Evolutionary conservation across 129 eudicot genomes (phyloP), one percentile per base, ranked within the genome.

Genomic region (Lactuca saligna): DNA sequence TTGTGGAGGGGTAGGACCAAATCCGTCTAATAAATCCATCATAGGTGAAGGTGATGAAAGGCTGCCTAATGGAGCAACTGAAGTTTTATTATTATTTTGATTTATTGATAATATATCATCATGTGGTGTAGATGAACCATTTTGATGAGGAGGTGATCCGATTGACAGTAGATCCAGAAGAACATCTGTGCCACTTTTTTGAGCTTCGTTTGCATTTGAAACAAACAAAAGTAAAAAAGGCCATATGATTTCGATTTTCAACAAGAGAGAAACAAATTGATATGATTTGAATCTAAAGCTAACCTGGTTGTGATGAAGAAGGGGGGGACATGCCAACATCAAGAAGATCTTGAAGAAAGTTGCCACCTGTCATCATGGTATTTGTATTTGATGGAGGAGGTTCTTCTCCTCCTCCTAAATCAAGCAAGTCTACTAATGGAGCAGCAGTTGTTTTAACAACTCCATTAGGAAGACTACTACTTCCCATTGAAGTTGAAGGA

Each of bases 341-440:
- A 75, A 93, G 90, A 78, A 93, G 97, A 82, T 93, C 99, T 13
- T 89, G 91, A 79, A 93, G 97, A 87, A 89, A 87, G 81, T 93
- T 93, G 64, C 78, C 81, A 66, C 93, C 97, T 41, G 93, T 83
- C 61, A 90, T 79, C 79, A 80, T 78, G 69, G 88, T 84, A 61
- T 79, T 25, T 25, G 29, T 80, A 62, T 89, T 81, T 60, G 82
- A 81, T 7, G 87, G 84, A 56, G 63, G 72, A 25, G 29, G 29
- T 25, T 25, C 29, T 54, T 89, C 97, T 65, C 89, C 99, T 56
- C 84, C 78, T 71, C 83, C 87, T 38, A 93, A 79, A 80, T 93
- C 99, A 31, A 93, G 90, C 66, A 93, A 82, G 75, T 93, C 99
- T 58, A 89, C 88, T 48, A 93, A 88, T 17, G 99, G 99, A 63